These are phyloP conservation scores for Erythrobasidium hasegawianum DNA, from an alignment of 1,284 basidiomycete genomes.

Conservation along the genomic window DNA sequence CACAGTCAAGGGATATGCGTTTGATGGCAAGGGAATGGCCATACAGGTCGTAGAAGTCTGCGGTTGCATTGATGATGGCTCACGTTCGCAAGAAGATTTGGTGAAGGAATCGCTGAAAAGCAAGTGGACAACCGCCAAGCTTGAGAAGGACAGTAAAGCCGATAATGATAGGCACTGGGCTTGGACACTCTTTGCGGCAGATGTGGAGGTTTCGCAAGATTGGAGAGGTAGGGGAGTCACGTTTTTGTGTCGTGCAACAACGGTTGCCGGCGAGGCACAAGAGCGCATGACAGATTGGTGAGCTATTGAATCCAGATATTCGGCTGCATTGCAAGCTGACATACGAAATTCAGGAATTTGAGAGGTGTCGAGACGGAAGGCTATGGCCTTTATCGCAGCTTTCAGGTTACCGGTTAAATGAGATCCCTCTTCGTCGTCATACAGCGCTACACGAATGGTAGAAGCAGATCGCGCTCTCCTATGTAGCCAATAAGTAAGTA, in stretches of 20 bases:
- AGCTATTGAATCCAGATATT: background rate
- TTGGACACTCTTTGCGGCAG: constrained; percentile 36
- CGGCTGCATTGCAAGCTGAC: background rate
- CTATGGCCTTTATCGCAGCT: constrained; percentile 17
- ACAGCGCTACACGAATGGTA: no score
- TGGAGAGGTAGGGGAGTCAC: constrained; percentile 11
- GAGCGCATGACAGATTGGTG: constrained; percentile 35
- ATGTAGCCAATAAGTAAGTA: no score
- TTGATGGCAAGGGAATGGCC: constrained; percentile 9
- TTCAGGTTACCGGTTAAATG: no score
- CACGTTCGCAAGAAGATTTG: constrained; percentile 1
- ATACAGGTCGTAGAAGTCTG: background rate
- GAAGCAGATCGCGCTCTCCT: no score
- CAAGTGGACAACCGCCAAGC: constrained; percentile 1
- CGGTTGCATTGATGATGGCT: background rate
- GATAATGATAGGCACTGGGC: constrained; percentile 24
- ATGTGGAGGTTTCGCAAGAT: background rate
- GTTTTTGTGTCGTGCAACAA: constrained; percentile 32
- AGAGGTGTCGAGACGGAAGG: constrained; percentile 21
- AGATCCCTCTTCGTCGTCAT: no score
- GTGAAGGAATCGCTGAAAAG: constrained; percentile 4
- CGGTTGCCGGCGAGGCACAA: constrained; percentile 28
- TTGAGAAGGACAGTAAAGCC: background rate
- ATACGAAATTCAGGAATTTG: constrained; percentile 5
- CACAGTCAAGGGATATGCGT: constrained; percentile 37